Percentiles rank a stretch among this genome's conserved stretches.
Conservation (phyloP, 2,329 filamentous ascomycete genomes). For the Colletotrichum sp. region DNA sequence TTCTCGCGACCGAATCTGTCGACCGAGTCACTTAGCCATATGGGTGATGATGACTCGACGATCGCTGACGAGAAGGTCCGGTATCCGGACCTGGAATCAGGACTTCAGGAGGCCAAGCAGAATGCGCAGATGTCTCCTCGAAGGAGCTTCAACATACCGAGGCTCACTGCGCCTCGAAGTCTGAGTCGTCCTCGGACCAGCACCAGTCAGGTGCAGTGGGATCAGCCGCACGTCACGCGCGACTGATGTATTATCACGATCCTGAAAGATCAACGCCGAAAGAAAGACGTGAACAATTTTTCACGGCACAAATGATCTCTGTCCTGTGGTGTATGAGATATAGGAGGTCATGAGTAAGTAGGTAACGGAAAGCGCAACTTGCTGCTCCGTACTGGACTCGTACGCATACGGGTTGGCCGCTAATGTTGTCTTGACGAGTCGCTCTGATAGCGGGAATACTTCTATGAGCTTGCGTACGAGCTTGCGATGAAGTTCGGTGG, state of each 20-base stretch:
- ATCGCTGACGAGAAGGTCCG: background rate
- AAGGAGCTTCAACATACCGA: background rate
- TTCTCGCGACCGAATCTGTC: constrained; percentile 42
- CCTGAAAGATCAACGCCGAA: background rate
- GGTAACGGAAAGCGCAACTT: background rate
- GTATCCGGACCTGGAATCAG: constrained; percentile 1
- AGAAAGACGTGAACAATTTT: background rate
- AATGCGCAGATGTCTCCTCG: background rate
- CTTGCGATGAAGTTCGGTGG: background rate
- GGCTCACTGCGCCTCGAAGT: background rate
- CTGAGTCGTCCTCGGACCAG: background rate
- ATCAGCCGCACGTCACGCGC: background rate
- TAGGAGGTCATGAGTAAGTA: background rate
- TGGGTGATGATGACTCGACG: background rate
- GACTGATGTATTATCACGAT: background rate
- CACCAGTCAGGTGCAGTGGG: background rate
- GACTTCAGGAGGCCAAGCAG: background rate
- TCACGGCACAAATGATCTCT: background rate
- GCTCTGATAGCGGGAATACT: background rate
- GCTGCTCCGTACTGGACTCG: background rate
- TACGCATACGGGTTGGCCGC: background rate
- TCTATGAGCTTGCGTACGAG: background rate
- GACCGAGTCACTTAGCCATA: background rate
- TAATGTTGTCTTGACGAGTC: background rate
- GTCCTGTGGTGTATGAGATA: background rate